Evolutionary conservation across 345 rosid genomes (phyloP), one percentile per base, ranked within the genome.

Genomic region (Eucalyptus shirleyi): DNA sequence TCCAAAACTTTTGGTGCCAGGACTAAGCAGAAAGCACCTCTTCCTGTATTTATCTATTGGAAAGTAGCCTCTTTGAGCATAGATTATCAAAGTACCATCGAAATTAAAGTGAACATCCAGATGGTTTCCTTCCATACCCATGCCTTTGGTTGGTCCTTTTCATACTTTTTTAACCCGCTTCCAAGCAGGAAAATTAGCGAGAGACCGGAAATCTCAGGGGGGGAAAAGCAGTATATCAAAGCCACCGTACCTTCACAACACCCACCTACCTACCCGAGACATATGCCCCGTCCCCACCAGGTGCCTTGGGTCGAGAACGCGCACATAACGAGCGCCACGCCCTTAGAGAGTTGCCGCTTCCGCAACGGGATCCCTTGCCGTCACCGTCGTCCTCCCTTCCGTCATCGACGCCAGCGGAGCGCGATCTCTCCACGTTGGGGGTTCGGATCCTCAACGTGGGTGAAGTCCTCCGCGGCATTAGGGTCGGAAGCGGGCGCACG

Each of bases 161-260:
- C 81, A 69, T 69, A 69, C 81, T 69, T 34, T 1, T 34, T 17
- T 4, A 69, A 69, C 81, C 5, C 37, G 81, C 42, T 69, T 69
- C 42, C 12, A 34, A 69, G 44, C 42, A 69, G 42, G 24, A 69
- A 67, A 69, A 69, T 32, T 32, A 69, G 81, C 10, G 24, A 69
- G 42, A 32, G 23, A 69, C 81, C 24, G 47, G 47, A 45, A 45
- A 45, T 45, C 47, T 45, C 47, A 3, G 47, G 47, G 47, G 47
- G 47, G 11, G 4, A 10, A 45, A 69, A 18, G 19, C 86, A 34
- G 26, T 18, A 32, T 34, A 69, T 69, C 13, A 32, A 69, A 69
- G 42, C 42, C 23, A 50, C 23, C 87, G 80, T 92, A 97, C 99
- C 99, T 96, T 16, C 53, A 50, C 53, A 50, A 16, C 53, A 50